A percentile compares a stretch with the other conserved stretches of the same genome.
phyloP scores from a whole-genome alignment of 352 stramenopile species.

The Globisporangium okanoganense region DNA sequence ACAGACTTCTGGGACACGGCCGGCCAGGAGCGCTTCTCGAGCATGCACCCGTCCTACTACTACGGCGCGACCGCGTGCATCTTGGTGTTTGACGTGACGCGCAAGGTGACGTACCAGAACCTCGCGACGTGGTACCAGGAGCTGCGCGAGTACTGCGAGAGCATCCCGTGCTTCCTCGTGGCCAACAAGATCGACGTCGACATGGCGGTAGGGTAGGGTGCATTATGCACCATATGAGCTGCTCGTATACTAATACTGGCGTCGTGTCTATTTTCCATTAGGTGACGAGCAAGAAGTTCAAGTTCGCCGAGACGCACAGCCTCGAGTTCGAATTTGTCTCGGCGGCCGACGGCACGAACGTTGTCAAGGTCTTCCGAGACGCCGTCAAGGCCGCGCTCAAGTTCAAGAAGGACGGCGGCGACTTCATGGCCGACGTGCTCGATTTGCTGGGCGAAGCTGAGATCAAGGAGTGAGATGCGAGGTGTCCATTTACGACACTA shows the following conservation, averaged over 20 bases:
- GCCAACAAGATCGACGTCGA: slow-evolving; percentile 98
- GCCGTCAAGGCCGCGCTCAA: slow-evolving; percentile 80
- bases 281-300: slow-evolving; percentile 96
- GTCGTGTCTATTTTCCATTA: slow-evolving; percentile 17
- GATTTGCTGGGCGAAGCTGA: slow-evolving; percentile 76
- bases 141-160: slow-evolving; percentile 90
- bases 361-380: slow-evolving; percentile 94
- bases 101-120: slow-evolving; percentile 95
- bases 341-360: slow-evolving; percentile 93
- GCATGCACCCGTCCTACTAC: slow-evolving; percentile 96
- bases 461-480: slow-evolving; percentile 23
- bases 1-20: slow-evolving; percentile 96
- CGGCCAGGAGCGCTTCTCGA: slow-evolving; percentile 94
- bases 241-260: too few relatives aligned
- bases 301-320: slow-evolving; percentile 93
- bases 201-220: slow-evolving; percentile 58
- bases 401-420: slow-evolving; percentile 87
- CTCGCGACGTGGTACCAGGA: slow-evolving; percentile 91
- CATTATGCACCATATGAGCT: not conserved
- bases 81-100: slow-evolving; percentile 94
- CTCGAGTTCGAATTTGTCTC: slow-evolving; percentile 94
- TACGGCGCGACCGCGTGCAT: slow-evolving; percentile 93
- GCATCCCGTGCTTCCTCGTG: slow-evolving; percentile 92
- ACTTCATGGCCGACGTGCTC: slow-evolving; percentile 92
- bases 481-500: too few relatives aligned